These are phyloP conservation scores for Omphalea diandra DNA, from an alignment of 441 rosid species.

Conservation along the genomic window DNA sequence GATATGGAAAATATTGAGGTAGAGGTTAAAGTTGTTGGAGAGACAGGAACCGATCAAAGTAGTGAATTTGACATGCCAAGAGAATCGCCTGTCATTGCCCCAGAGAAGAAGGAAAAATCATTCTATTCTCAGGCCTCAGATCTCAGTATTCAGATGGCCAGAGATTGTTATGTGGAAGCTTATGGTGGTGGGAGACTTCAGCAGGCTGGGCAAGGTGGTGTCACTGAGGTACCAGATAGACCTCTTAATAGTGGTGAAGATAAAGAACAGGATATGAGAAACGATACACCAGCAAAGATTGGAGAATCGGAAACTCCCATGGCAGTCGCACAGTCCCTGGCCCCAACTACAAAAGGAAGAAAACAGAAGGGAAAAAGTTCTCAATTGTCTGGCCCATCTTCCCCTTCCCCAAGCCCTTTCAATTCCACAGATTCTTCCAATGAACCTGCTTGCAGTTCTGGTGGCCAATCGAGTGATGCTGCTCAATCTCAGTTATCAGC, in stretches of 20 bases:
- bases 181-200: constrained; percentile 35
- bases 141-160: constrained; percentile 54
- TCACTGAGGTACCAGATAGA: constrained; percentile 34
- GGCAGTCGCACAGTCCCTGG: constrained; percentile 37
- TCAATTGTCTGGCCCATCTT: constrained; percentile 47
- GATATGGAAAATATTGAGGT: constrained; percentile 46
- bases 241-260: constrained; percentile 37
- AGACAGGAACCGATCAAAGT: constrained; percentile 40
- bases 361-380: constrained; percentile 60
- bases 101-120: constrained; percentile 51
- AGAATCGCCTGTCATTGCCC: constrained; percentile 35
- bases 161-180: constrained; percentile 51
- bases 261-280: constrained; percentile 40
- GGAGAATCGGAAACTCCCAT: constrained; percentile 42
- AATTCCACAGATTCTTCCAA: constrained; percentile 56
- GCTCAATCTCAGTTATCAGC: constrained; percentile 50
- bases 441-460: constrained; percentile 48
- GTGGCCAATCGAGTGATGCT: constrained; percentile 41
- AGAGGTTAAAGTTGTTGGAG: constrained; percentile 54
- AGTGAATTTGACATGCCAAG: constrained; percentile 44
- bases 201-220: constrained; percentile 27
- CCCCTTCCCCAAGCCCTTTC: constrained; percentile 53
- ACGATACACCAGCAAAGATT: constrained; percentile 42
- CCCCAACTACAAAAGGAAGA: constrained; percentile 51
- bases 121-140: constrained; percentile 80